These are phyloP conservation scores for Chlamydomonas incerta DNA, from an alignment of 139 green algal species.

Conservation along the genomic window DNA sequence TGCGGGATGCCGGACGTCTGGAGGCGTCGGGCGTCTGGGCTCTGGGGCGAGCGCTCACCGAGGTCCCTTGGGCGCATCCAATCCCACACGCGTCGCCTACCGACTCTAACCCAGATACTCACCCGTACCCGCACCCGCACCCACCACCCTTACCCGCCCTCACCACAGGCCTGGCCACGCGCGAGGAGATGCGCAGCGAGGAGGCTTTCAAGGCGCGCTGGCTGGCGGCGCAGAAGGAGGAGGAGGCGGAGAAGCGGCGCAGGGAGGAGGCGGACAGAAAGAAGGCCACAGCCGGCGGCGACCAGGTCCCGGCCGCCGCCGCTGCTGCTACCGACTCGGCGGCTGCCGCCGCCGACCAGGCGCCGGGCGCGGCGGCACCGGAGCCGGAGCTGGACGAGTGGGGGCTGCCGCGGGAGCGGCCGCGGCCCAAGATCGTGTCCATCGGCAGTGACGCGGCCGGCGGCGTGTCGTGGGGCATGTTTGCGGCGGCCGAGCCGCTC, in stretches of 20 bases:
- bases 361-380: not conserved
- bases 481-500: not conserved
- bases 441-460: not conserved
- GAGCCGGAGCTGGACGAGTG: constrained; percentile 28
- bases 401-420: constrained; percentile 19
- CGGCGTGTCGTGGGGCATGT: constrained; percentile 1
- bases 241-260: not conserved
- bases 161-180: too few species aligned
- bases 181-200: too few species aligned
- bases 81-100: too few species aligned
- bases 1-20: too few species aligned
- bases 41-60: too few species aligned
- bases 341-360: not conserved
- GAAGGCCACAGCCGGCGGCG: not conserved
- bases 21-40: too few species aligned
- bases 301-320: not conserved
- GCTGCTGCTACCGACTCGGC: not conserved
- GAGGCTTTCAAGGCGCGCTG: not conserved
- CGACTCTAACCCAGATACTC: too few species aligned
- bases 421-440: not conserved
- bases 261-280: not conserved
- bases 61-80: too few species aligned
- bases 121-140: too few species aligned
- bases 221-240: not conserved
- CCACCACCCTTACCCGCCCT: too few species aligned